Evolutionary conservation across 805 yeast species (phyloP).

Genomic region (Candida nemodendra): DNA sequence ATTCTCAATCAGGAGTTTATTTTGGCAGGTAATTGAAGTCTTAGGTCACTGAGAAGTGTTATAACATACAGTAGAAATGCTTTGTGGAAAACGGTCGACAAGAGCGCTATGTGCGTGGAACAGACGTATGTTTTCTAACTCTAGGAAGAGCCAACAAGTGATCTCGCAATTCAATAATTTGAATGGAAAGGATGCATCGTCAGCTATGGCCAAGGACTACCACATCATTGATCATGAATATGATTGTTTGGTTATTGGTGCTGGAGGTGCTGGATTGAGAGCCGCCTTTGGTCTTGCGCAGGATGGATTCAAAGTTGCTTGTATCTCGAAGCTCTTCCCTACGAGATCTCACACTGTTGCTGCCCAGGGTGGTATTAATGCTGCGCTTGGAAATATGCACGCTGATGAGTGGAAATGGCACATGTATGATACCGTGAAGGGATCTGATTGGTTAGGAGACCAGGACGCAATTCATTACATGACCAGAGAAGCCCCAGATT

Average conservation of each 20-base stretch:
- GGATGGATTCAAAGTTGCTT: constrained; percentile 96
- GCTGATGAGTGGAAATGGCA: constrained; percentile 99
- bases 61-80: constrained; percentile 16
- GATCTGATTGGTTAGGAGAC: constrained; percentile 99
- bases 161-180: constrained; percentile 40
- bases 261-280: constrained; percentile 99
- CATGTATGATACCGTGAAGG: constrained; percentile 98
- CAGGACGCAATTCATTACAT: constrained; percentile 98
- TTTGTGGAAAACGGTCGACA: constrained; percentile 25
- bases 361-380: constrained; percentile 99
- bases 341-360: constrained; percentile 99
- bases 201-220: constrained; percentile 64
- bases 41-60: background rate
- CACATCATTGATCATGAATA: constrained; percentile 96
- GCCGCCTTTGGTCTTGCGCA: constrained; percentile 98
- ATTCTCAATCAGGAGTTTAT: background rate
- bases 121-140: constrained; percentile 32
- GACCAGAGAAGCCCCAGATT: constrained; percentile 97
- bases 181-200: constrained; percentile 51
- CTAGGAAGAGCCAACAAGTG: constrained; percentile 29
- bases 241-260: constrained; percentile 97
- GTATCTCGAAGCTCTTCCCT: constrained; percentile 95
- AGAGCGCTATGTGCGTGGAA: constrained; percentile 14
- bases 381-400: constrained; percentile 98
- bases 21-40: background rate